Evolutionary conservation across 2,329 filamentous ascomycete species (phyloP).

Genomic region (Aspergillus hiratsukae): DNA sequence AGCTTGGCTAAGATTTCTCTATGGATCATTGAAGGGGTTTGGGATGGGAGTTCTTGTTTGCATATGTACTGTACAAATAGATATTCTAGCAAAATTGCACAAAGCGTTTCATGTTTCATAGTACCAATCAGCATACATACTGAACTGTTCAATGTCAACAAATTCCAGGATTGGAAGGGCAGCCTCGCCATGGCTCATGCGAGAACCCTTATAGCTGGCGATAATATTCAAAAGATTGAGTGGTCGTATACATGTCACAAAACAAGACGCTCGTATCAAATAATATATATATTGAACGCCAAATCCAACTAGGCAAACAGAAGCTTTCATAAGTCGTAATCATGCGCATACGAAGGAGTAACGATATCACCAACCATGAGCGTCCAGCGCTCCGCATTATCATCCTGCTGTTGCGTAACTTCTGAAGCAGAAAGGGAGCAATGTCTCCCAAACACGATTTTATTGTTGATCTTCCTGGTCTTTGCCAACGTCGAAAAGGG

Average conservation of each 20-base stretch:
- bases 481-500: conserved; percentile 86
- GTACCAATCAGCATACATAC: not conserved
- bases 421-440: conserved; percentile 41
- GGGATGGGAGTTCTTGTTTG: conserved; percentile 13
- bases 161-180: not conserved
- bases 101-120: not conserved
- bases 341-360: conserved; percentile 24
- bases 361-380: conserved; percentile 41
- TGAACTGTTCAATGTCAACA: not conserved
- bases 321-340: conserved; percentile 3
- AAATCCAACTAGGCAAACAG: not conserved
- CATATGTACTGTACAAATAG: conserved; percentile 19
- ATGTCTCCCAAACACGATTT: conserved; percentile 87
- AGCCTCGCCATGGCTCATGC: not conserved
- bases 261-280: not conserved
- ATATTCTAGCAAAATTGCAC: conserved; percentile 4
- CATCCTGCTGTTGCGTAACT: conserved; percentile 10
- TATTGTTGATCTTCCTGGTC: conserved; percentile 75
- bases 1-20: conserved; percentile 4
- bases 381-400: conserved; percentile 17
- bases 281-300: too few relatives aligned
- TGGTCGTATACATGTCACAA: too few relatives aligned
- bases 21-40: conserved; percentile 11
- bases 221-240: not conserved
- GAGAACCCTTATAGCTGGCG: not conserved